Evolutionary conservation across 2,329 filamentous ascomycete genomes (phyloP).

Genomic region (Ceratocystis lukuohia): DNA sequence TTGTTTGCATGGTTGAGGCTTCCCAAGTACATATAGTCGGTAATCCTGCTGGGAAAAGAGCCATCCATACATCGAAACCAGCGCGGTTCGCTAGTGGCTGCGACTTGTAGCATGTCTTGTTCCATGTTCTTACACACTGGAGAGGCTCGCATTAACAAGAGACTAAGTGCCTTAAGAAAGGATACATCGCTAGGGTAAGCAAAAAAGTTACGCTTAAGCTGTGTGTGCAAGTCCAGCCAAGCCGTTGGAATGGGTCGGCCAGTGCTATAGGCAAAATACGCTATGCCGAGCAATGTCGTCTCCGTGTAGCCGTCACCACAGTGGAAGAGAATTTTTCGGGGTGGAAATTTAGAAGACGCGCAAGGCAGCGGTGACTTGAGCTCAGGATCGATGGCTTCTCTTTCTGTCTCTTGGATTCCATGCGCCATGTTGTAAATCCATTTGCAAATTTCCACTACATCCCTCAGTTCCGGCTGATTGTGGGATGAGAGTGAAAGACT

Average conservation of each 20-base stretch:
- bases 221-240: constrained; percentile 73
- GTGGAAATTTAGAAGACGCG: constrained; percentile 24
- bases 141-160: constrained; percentile 59
- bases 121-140: constrained; percentile 33
- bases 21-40: constrained; percentile 92
- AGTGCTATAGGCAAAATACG: constrained; percentile 88
- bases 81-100: constrained; percentile 47
- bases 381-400: neutral
- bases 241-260: constrained; percentile 68
- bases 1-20: constrained; percentile 93
- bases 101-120: constrained; percentile 16
- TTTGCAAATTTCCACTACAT: constrained; percentile 70
- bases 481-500: constrained; percentile 76
- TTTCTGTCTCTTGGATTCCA: constrained; percentile 31
- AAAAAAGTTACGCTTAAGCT: constrained; percentile 83
- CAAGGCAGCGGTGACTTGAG: constrained; percentile 22
- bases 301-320: constrained; percentile 96
- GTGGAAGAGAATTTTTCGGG: constrained; percentile 71
- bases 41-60: constrained; percentile 73
- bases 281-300: constrained; percentile 73
- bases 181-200: constrained; percentile 85
- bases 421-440: constrained; percentile 83
- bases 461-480: constrained; percentile 70
- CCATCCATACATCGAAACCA: constrained; percentile 83
- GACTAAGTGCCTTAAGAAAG: constrained; percentile 62